Evolutionary conservation across 2,329 filamentous ascomycete genomes (phyloP), one percentile per base, ranked within the genome.

Genomic region (Calonectria montana): DNA sequence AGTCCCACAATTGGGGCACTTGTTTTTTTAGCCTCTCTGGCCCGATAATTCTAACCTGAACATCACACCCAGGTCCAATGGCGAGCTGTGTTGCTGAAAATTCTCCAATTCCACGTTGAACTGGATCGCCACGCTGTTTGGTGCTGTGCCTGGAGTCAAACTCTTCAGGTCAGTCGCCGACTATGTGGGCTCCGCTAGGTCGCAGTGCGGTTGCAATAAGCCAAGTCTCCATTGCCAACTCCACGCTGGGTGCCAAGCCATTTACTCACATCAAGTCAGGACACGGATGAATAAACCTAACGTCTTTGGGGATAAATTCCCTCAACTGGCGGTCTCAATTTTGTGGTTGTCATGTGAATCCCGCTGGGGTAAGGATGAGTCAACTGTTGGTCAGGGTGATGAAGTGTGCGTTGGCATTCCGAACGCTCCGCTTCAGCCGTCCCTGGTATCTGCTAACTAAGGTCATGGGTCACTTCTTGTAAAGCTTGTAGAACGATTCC

Each of bases 91-190:
- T 63, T 41, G 37, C 13, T 71, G 37, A 72, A 71, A 70, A 66
- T 65, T 67, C 53, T 59, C 53, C 21, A 25, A 37, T 59, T 39
- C 53, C 18, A 21, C 53, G 31, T 39, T 31, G 29, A 57, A 23
- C 53, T 59, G 18, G 53, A 39, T 59, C 23, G 29, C 53, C 31
- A 23, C 53, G 53, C 31, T 59, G 21, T 25, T 23, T 25, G 43
- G 21, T 47, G 13, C 53, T 21, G 53, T 25, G 10, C 53, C 53
- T 37, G 31, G 39, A 59, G 35, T 23, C 21, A 59, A 59, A 59
- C 73, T 70, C 62, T 39, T 70, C 57, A 70, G 73, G 71, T 75
- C 76, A 65, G 75, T 75, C 71, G 74, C 76, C 73, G 73, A 78
- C 35, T 29, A 53, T 15, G 35, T 35, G 7, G 31, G 53, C 53